Percentiles rank a stretch among this genome's conserved stretches.
These are phyloP conservation scores for Neocatenulostroma microsporum DNA, from an alignment of 2,329 filamentous ascomycete species.

Conservation along the genomic window DNA sequence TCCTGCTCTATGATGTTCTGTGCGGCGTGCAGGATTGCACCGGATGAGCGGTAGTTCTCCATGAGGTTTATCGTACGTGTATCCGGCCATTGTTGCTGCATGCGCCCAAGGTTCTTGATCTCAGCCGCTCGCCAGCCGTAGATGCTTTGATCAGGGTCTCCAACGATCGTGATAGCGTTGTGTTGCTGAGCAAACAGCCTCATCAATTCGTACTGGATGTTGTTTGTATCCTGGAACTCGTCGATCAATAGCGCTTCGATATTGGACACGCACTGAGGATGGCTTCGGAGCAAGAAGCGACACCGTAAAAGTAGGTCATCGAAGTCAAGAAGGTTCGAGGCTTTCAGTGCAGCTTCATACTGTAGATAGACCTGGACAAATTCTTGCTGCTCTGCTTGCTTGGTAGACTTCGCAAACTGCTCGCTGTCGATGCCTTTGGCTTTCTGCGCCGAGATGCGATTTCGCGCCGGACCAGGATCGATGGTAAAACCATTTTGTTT, in stretches of 20 bases:
- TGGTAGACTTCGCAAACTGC: constrained; percentile 38
- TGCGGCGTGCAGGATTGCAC: constrained; percentile 70
- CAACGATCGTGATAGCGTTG: constrained; percentile 83
- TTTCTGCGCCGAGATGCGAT: constrained; percentile 63
- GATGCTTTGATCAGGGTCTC: constrained; percentile 95
- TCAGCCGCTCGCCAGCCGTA: constrained; percentile 94
- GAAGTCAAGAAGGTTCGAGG: constrained; percentile 82
- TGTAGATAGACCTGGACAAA: constrained; percentile 61
- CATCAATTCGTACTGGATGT: constrained; percentile 93
- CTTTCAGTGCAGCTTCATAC: constrained; percentile 68
- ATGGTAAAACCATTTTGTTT: constrained; percentile 62
- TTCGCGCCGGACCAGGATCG: constrained; percentile 62
- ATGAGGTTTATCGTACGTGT: constrained; percentile 79
- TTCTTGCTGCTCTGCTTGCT: constrained; percentile 52
- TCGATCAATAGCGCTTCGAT: constrained; percentile 89
- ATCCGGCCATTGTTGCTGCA: constrained; percentile 67
- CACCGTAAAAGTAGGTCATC: constrained; percentile 85
- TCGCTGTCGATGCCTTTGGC: constrained; percentile 46
- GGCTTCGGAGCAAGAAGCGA: constrained; percentile 63
- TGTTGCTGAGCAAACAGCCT: constrained; percentile 67
- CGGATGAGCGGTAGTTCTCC: constrained; percentile 90
- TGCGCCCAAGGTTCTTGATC: constrained; percentile 73
- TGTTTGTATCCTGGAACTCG: constrained; percentile 96
- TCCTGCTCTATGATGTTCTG: constrained; percentile 89
- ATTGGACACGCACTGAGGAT: constrained; percentile 77